Conservation (phyloP, 495 filamentous ascomycete genomes). For the Daldinia concentrica region DNA sequence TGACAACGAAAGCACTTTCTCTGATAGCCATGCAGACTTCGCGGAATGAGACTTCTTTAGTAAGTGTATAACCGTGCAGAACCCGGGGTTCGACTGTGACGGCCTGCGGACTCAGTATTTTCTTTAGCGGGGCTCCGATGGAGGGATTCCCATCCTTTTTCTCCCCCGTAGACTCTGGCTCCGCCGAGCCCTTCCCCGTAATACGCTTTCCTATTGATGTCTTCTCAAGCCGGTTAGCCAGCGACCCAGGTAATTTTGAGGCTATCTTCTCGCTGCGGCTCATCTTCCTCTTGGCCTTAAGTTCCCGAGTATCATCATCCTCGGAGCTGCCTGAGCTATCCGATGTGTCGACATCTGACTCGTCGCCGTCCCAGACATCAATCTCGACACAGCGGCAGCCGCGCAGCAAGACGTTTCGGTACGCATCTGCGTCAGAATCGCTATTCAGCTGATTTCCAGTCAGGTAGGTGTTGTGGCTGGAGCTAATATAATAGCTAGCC, state of each 20-base stretch:
- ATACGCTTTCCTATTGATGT: constrained; percentile 53
- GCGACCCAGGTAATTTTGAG: constrained; percentile 48
- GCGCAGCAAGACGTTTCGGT: constrained; percentile 80
- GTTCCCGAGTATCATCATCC: constrained; percentile 41
- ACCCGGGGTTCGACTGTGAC: constrained; percentile 74
- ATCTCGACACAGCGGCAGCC: constrained; percentile 96
- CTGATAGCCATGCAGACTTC: constrained; percentile 82
- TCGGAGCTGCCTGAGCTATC: constrained; percentile 32
- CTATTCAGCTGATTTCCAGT: constrained; percentile 92
- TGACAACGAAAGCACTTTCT: constrained; percentile 76
- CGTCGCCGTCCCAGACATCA: constrained; percentile 91
- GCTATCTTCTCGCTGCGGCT: constrained; percentile 45
- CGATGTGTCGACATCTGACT: constrained; percentile 52
- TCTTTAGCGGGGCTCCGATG: constrained; percentile 28
- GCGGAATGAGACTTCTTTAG: constrained; percentile 84
- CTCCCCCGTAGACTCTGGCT: background rate
- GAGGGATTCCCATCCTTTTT: background rate
- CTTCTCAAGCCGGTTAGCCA: constrained; percentile 51
- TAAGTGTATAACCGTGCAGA: constrained; percentile 89
- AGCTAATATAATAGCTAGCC: constrained; percentile 89
- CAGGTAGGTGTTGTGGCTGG: constrained; percentile 95
- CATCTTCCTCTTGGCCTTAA: constrained; percentile 41
- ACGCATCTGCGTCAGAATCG: constrained; percentile 80
- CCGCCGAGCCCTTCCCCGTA: constrained; percentile 33
- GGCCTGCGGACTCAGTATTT: constrained; percentile 46